phyloP scores from a whole-genome alignment of 2,329 filamentous ascomycete species.

The Phyllosticta citriasiana region DNA sequence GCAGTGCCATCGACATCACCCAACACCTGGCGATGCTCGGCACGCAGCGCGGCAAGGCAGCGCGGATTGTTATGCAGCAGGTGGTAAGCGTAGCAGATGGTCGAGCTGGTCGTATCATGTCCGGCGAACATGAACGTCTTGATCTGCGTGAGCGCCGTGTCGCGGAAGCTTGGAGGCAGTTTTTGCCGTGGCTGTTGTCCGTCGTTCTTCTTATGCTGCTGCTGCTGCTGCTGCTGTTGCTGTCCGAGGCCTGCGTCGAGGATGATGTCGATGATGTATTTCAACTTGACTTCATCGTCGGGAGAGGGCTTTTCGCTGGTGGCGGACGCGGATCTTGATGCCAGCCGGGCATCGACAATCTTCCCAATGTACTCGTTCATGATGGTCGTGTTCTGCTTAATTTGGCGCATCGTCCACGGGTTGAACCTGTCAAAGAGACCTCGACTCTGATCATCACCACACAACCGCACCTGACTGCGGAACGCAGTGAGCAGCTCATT shows the following conservation, averaged over 20 bases:
- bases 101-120: constrained; percentile 26
- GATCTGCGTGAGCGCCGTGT: constrained; percentile 14
- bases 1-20: constrained; percentile 14
- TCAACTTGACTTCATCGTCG: neutral
- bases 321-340: neutral
- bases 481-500: neutral
- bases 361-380: neutral
- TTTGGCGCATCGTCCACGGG: neutral
- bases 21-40: constrained; percentile 24
- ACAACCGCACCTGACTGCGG: neutral
- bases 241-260: neutral
- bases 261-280: neutral
- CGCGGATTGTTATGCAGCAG: constrained; percentile 20
- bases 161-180: neutral
- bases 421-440: neutral
- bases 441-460: neutral
- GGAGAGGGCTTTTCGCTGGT: neutral
- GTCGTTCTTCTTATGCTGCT: neutral
- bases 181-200: neutral
- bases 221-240: neutral
- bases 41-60: constrained; percentile 15
- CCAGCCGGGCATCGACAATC: neutral
- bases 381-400: neutral
- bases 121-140: constrained; percentile 26
- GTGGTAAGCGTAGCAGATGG: constrained; percentile 22